phyloP scores from a whole-genome alignment of 768 basidiomycete species.

The Dentipellis sp. region DNA sequence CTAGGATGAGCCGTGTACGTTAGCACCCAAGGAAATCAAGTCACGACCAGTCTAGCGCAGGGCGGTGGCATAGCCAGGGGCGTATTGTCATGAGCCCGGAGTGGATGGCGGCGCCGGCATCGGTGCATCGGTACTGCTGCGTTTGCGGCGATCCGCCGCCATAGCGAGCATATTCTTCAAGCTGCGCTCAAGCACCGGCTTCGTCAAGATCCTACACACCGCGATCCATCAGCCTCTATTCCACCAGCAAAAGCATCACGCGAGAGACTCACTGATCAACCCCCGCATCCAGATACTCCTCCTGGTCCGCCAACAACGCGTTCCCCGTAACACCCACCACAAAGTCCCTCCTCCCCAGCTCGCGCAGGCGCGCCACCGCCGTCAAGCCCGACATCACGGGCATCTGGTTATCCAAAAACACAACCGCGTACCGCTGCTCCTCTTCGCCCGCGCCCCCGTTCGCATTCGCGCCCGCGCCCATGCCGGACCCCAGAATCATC shows the following conservation, averaged over 20 bases:
- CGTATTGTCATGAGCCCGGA: background rate
- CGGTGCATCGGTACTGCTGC: background rate
- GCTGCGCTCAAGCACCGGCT: conserved; percentile 62
- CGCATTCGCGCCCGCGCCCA: background rate
- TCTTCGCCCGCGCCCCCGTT: conserved; percentile 13
- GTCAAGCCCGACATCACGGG: conserved; percentile 70
- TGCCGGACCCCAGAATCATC: conserved; percentile 43
- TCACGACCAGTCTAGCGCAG: background rate
- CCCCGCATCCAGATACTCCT: conserved; percentile 68
- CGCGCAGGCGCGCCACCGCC: conserved; percentile 54
- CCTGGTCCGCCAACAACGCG: conserved; percentile 37
- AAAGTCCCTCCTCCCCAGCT: conserved; percentile 60
- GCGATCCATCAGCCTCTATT: background rate
- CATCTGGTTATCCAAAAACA: conserved; percentile 75
- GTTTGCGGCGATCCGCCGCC: conserved; percentile 31
- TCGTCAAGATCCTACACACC: conserved; percentile 55
- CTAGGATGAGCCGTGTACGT: background rate
- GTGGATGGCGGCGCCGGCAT: background rate
- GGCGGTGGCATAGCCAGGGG: background rate
- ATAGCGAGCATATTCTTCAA: conserved; percentile 32
- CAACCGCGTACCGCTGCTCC: conserved; percentile 29
- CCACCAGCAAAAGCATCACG: background rate
- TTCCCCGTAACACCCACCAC: conserved; percentile 71
- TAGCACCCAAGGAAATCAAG: background rate
- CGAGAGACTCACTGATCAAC: conserved; percentile 51